These are phyloP conservation scores for Infundibulicybe gibba DNA, from an alignment of 768 basidiomycete genomes.

Conservation along the genomic window DNA sequence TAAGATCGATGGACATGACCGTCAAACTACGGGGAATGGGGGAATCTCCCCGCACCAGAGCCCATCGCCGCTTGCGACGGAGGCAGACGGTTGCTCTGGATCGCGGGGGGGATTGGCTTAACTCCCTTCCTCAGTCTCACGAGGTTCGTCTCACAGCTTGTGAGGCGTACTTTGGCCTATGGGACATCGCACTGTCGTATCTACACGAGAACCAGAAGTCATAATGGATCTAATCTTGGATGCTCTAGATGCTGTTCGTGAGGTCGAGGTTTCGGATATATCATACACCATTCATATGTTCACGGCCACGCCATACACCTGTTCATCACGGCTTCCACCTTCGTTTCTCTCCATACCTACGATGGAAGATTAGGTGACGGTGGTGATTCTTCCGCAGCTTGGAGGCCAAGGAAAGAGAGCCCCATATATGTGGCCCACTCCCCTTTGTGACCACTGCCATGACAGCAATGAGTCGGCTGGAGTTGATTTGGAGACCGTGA, in stretches of 20 bases:
- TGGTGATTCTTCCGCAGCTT: constrained; percentile 1
- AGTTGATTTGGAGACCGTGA: background rate
- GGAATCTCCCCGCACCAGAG: constrained; percentile 4
- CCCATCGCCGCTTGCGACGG: constrained; percentile 4
- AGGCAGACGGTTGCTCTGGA: constrained; percentile 1
- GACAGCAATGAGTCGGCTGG: background rate
- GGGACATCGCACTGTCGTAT: constrained; percentile 5
- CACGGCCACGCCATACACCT: background rate
- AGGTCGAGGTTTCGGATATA: background rate
- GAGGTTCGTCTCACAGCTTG: background rate
- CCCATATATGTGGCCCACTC: constrained; percentile 5
- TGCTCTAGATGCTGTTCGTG: background rate
- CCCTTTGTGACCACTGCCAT: background rate
- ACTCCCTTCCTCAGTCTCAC: constrained; percentile 7
- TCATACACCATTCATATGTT: constrained; percentile 3
- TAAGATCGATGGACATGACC: background rate
- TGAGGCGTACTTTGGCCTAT: background rate
- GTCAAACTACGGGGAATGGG: constrained; percentile 4
- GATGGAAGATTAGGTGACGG: background rate
- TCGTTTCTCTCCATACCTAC: constrained; percentile 1
- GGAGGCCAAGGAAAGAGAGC: constrained; percentile 2
- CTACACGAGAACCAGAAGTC: constrained; percentile 7
- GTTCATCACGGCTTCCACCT: background rate
- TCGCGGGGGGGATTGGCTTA: constrained; percentile 7
- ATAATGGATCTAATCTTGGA: constrained; percentile 3